A percentile compares a stretch with the other conserved stretches of the same genome.
phyloP scores from a whole-genome alignment of 164 flowering plant species.

The Echeveria elegans region DNA sequence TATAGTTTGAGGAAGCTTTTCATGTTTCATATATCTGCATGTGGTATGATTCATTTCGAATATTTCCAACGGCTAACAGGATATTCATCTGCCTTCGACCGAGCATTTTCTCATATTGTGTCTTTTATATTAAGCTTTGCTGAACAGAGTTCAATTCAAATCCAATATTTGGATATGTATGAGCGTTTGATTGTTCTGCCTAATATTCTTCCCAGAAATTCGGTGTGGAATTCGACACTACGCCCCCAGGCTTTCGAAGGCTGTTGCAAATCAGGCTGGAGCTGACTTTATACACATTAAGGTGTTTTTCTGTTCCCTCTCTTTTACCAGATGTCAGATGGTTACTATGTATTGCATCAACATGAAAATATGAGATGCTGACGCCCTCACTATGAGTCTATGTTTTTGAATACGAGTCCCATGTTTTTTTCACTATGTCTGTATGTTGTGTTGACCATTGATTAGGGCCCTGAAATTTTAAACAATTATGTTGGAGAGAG shows the following conservation, averaged over 20 bases:
- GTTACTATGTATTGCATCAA: too few species aligned
- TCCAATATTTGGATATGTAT: neutral
- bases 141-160: neutral
- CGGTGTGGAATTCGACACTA: slow-evolving; percentile 69
- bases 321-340: too few species aligned
- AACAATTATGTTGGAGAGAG: slow-evolving; percentile 98
- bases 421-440: too few species aligned
- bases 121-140: neutral
- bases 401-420: too few species aligned
- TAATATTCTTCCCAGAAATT: slow-evolving; percentile 33
- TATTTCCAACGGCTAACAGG: neutral
- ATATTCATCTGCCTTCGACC: neutral
- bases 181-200: neutral
- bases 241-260: slow-evolving; percentile 99
- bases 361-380: neutral
- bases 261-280: slow-evolving; percentile 94
- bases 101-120: neutral
- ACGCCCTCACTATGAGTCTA: too few species aligned
- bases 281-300: slow-evolving; percentile 91
- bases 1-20: slow-evolving; percentile 52
- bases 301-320: too few species aligned
- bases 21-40: slow-evolving; percentile 35
- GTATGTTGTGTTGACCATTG: neutral
- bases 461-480: slow-evolving; percentile 88
- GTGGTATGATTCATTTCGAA: neutral